Base-by-base conservation (phyloP, 176 grass and related monocot genomes). In the Oropetium thomaeum region DNA sequence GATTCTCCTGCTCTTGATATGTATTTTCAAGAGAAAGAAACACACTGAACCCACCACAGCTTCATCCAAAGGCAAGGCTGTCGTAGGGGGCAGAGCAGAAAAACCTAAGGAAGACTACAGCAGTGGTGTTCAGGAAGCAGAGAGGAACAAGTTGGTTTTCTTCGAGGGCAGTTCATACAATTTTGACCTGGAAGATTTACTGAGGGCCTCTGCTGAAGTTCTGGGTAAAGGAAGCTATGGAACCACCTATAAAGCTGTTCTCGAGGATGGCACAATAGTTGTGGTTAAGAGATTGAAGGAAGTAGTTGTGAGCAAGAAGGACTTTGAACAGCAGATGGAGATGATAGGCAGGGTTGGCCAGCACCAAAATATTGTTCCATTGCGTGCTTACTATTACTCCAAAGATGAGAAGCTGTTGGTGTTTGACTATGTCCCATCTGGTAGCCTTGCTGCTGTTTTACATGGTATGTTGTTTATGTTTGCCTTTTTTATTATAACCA, bases 321-420 rank as follows among this genome's bases (percentile, higher is more conserved):
- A 99, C 42, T 99, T 98, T 28, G 91, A 99, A 64, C 91, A 92
- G 71, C 96, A 95, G 58, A 95, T 99, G 89, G 96, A 99, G 79
- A 88, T 99, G 70, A 81, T 99, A 59, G 96, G 96, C 30, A 86
- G 86, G 67, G 49, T 92, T 82, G 59, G 87, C 11, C 89, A 85
- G 47, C 96, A 99, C 48, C 86, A 88, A 40, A 92, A 95, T 88
- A 76, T 99, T 55, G 47, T 89, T 42, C 91, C 96, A 4, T 78
- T 99, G 75, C 84, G 89, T 78, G 91, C 96, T 77, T 99, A 99
- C 61, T 99, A 99, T 77, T 99, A 94, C 81, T 99, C 96, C 55
- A 99, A 99, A 58, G 96, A 99, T 84, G 96, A 99, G 60, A 99
- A 99, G 44, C 87, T 99, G 45, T 85, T 99, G 12, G 92, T 99